Base-by-base conservation (phyloP, 2,329 filamentous ascomycete species). In the Curvularia sp. region DNA sequence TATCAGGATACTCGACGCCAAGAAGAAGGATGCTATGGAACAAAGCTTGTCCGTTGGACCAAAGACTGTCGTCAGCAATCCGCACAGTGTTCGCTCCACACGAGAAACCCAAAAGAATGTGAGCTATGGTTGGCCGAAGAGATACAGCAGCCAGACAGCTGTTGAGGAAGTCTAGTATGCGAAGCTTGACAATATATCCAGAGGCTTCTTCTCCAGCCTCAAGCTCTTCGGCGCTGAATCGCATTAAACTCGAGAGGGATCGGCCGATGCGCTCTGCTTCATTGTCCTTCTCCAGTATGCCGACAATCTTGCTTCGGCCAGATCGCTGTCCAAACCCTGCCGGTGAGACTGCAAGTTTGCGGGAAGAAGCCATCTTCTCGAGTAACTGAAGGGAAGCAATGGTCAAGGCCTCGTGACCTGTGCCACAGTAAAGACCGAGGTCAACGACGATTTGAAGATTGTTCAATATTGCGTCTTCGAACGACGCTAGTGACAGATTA, bases 381-480 rank as follows among this genome's bases (percentile, higher is more conserved):
- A 99, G 80, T 3, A 99, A 83, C 61, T 89, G 87, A 56, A 99
- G 81, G 39, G 93, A 94, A 13, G 88, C 87, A 60, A 97, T 82
- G 0, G 92, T 92, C 52, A 99, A 81, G 13, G 90, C 86, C 34
- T 92, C 86, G 68, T 97, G 91, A 0, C 90, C 91, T 53, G 93
- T 89, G 13, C 92, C 91, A 67, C 93, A 94, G 74, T 95, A 97
- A 30, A 91, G 85, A 28, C 93, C 93, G 23, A 99, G 81, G 65
- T 95, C 89, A 3, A 93, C 88, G 39, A 98, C 86, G 6, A 97
- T 80, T 41, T 85, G 83, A 27, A 99, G 80, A 68, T 95, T 89
- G 57, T 89, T 92, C 38, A 97, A 83, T 19, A 99, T 82, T 7
- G 92, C 93, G 71, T 99, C 96, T 73, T 98, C 94, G 69, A 99